phyloP scores from a whole-genome alignment of 495 filamentous ascomycete genomes.

The Penicillium alfredii region DNA sequence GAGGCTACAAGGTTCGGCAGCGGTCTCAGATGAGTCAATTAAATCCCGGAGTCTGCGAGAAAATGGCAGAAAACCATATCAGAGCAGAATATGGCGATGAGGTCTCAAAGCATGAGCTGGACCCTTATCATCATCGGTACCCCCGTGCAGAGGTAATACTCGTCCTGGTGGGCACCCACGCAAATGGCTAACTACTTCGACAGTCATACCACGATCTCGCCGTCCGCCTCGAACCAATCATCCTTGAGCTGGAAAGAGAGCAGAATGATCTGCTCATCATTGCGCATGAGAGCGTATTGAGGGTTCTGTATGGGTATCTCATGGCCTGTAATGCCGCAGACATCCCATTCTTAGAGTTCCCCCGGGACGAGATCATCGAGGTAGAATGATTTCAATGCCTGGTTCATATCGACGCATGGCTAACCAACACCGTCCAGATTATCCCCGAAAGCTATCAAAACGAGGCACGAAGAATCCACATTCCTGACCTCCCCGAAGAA shows the following conservation, averaged over 20 bases:
- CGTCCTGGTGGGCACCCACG: background rate
- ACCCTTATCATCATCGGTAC: slow-evolving; percentile 97
- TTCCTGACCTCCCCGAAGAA: slow-evolving; percentile 55
- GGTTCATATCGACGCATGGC: slow-evolving; percentile 5
- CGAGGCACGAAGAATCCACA: slow-evolving; percentile 79
- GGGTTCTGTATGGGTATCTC: slow-evolving; percentile 93
- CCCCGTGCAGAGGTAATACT: slow-evolving; percentile 80
- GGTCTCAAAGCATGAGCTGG: slow-evolving; percentile 83
- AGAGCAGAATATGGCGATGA: slow-evolving; percentile 78
- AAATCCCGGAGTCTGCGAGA: slow-evolving; percentile 93
- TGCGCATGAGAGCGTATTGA: slow-evolving; percentile 92
- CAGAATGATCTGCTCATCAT: slow-evolving; percentile 96
- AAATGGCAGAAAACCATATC: slow-evolving; percentile 77
- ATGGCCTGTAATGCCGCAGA: slow-evolving; percentile 98
- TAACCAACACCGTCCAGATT: slow-evolving; percentile 49
- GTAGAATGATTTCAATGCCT: slow-evolving; percentile 29
- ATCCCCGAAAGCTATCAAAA: slow-evolving; percentile 98
- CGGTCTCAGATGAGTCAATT: slow-evolving; percentile 93
- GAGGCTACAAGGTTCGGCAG: slow-evolving; percentile 80
- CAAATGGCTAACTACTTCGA: slow-evolving; percentile 9
- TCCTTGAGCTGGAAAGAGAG: slow-evolving; percentile 94
- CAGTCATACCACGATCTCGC: slow-evolving; percentile 98
- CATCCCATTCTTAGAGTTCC: slow-evolving; percentile 90
- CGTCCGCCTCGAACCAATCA: slow-evolving; percentile 96
- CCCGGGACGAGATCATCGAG: slow-evolving; percentile 95